Evolutionary conservation across 192 early-diverging fungal genomes (phyloP), one percentile per base, ranked within the genome.

Genomic region (Entomortierella beljakovae): DNA sequence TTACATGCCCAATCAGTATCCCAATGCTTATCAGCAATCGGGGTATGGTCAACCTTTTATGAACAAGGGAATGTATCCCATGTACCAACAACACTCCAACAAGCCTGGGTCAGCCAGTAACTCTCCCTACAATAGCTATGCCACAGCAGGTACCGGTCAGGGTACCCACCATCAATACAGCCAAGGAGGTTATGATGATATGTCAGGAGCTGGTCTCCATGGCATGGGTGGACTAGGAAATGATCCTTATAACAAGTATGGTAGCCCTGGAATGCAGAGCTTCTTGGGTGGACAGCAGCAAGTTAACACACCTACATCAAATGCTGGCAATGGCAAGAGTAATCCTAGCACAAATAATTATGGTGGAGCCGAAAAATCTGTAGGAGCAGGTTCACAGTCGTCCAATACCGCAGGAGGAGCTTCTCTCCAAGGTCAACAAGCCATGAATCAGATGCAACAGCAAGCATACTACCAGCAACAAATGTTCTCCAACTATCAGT

Each of bases 41-140:
- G 87, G 87, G 8, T 97, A 95, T 80, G 93, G 91, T n/a, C 94
- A 96, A 79, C 94, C 92, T 10, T 95, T 94, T 72, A 87, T 95
- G 80, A 95, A 94, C 85, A 96, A 97, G 87, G 88, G 84, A 38
- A 90, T 94, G 87, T 97, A 96, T 64, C 94, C 94, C 20, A 92
- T 93, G 90, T 95, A 96, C 72, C 82, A 85, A 57, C 71, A 80
- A 50, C 79, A 80, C 1, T 80, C 81, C 4, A 80, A 52, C 68
- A 87, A 88, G 58, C 82, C 84, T 55, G 74, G 81, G 20, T 64
- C 83, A 28, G 26, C 68, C 31, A 68, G 66, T 57, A 58, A 58
- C 37, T 79, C 84, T 15, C 73, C 83, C 22, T 83, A 81, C 69
- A 72, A 71, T 58, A 64, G 53, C 57, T 70, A 67, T 63, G 61